Percentiles rank a stretch among this genome's conserved stretches.
These are phyloP conservation scores for Arabidopsis hybrid DNA, from an alignment of 441 rosid species.

Conservation along the genomic window DNA sequence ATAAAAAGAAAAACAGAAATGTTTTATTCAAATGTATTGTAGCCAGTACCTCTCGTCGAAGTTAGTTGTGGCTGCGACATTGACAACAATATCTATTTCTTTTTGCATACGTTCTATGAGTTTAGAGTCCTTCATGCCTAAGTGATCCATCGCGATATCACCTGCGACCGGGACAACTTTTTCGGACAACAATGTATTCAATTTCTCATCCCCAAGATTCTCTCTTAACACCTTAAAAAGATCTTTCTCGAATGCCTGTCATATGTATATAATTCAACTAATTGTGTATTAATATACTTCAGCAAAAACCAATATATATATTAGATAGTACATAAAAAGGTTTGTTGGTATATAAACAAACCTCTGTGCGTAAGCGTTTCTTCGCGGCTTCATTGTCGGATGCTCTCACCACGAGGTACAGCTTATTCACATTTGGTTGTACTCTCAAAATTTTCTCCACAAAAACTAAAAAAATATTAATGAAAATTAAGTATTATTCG, in stretches of 20 bases:
- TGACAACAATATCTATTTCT: conserved; percentile 56
- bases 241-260: conserved; percentile 65
- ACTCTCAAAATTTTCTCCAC: conserved; percentile 45
- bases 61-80: conserved; percentile 45
- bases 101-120: conserved; percentile 55
- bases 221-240: conserved; percentile 61
- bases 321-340: neutral
- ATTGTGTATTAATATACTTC: neutral
- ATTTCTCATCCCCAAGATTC: conserved; percentile 50
- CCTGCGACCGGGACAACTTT: conserved; percentile 69
- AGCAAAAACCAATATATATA: neutral
- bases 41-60: conserved; percentile 41
- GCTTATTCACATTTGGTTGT: conserved; percentile 41
- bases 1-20: neutral
- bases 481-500: neutral
- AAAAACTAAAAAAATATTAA: conserved; percentile 27
- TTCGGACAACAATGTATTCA: conserved; percentile 56
- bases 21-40: neutral
- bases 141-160: conserved; percentile 60
- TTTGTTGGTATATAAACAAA: conserved; percentile 4
- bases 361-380: conserved; percentile 40
- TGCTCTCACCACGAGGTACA: conserved; percentile 44
- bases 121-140: conserved; percentile 58
- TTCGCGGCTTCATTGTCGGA: conserved; percentile 31
- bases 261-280: neutral